Base-by-base conservation (phyloP, 192 early-diverging fungal genomes). In the Rhizoclosmatium globosum region DNA sequence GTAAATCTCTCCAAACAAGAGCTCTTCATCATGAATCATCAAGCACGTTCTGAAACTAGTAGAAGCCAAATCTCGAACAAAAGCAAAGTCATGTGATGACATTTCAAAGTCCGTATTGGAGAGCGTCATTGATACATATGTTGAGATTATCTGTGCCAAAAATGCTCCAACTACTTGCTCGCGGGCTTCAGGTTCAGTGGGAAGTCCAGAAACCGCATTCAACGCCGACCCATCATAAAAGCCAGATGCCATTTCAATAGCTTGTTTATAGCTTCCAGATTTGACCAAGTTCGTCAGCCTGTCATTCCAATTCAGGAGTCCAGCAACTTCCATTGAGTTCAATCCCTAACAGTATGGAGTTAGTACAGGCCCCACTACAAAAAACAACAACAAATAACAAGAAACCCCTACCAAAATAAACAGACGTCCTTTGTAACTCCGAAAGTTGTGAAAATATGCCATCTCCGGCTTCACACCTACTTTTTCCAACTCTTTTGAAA, bases 1-100 rank as follows among this genome's bases (percentile, higher is more conserved):
- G 43, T 77, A 89, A 11, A 89, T 81, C 39, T 89, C 87, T 13
- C 78, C 82, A 78, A 88, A 88, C 15, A 89, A 68, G 13, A 89
- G 68, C 41, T 88, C 84, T 31, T 78, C 80, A 23, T 76, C 70
- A 2, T 74, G 66, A 68, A 87, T 83, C 42, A 78, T 46, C 4
- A 85, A 60, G 43, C 85, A 87, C 4, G 79, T 80, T 31, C 69
- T 68, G 53, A 89, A 79, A 39, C 84, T 65, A 3, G 79, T 66
- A 6, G n/a, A 75, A 21, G 82, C 75, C 13, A 86, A 47, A 15
- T 82, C 68, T 39, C 68, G 47, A 21, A 78, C 81, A 9, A 64
- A 64, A 21, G 65, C 65, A 15, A 61, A 44, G 31, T 85, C 84
- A 15, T 78, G 59, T 44, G 7, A 53, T 17, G 42, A 61, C 46